Evolutionary conservation across 202 grass and related monocot species (phyloP).

Genomic region (Zizania palustris): DNA sequence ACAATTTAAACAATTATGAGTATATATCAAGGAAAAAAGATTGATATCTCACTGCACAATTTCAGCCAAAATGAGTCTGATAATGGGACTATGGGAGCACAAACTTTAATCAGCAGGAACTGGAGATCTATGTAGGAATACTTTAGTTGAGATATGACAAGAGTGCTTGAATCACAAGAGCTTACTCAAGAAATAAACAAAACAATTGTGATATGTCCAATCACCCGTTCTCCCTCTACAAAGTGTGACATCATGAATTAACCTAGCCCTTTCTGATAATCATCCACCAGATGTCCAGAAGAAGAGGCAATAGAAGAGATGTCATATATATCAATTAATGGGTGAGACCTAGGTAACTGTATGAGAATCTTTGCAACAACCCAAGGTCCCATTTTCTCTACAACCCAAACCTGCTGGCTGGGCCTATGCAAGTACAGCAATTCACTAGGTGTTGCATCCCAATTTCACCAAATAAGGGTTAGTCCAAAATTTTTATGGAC

Average conservation of each 20-base stretch:
- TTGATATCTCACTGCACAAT: neutral
- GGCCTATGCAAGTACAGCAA: slow-evolving; percentile 1
- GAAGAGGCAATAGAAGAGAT: neutral
- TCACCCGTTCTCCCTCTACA: slow-evolving; percentile 18
- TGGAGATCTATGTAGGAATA: neutral
- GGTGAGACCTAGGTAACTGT: too few species aligned
- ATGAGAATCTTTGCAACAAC: neutral
- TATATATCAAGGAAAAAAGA: slow-evolving; percentile 1
- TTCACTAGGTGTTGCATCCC: neutral
- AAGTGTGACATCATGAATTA: slow-evolving; percentile 35
- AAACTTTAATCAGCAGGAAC: neutral
- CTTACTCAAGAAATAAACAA: slow-evolving; percentile 31
- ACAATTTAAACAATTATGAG: neutral
- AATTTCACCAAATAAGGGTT: neutral
- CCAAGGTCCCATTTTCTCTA: slow-evolving; percentile 11
- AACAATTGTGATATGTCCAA: slow-evolving; percentile 27
- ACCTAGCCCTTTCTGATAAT: slow-evolving; percentile 19
- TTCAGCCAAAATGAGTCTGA: slow-evolving; percentile 34
- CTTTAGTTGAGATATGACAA: slow-evolving; percentile 15
- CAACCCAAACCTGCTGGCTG: neutral
- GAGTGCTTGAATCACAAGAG: slow-evolving; percentile 8
- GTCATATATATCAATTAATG: neutral
- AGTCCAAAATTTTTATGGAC: neutral
- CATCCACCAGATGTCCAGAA: slow-evolving; percentile 30
- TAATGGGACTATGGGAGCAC: neutral